Percentiles rank a stretch among this genome's conserved stretches.
Evolutionary conservation across 176 grass and related monocot species (phyloP).

Genomic region (Oryza officinalis): DNA sequence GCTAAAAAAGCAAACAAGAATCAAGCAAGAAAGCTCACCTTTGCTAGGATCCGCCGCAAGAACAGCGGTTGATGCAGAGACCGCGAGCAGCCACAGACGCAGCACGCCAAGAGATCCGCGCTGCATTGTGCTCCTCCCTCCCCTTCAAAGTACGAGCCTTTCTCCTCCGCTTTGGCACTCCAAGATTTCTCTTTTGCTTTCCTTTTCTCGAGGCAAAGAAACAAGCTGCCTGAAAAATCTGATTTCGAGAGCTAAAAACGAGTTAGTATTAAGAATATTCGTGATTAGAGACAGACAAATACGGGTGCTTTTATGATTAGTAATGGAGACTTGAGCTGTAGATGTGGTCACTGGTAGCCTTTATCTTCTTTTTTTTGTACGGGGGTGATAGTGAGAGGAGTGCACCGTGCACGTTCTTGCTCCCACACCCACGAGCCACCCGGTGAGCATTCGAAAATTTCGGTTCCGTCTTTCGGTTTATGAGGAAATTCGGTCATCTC

Average conservation of each 20-base stretch:
- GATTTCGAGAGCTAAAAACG: not conserved
- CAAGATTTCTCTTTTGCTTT: constrained; percentile 32
- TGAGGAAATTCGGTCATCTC: too few species aligned
- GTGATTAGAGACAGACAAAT: not conserved
- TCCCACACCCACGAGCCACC: constrained; percentile 11
- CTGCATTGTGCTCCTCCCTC: constrained; percentile 36
- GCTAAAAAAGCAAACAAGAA: not conserved
- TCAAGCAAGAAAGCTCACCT: constrained; percentile 40
- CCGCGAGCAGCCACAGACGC: constrained; percentile 44
- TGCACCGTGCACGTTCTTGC: not conserved
- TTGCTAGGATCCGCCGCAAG: constrained; percentile 47
- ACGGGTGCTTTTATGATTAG: not conserved
- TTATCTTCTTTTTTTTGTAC: not conserved
- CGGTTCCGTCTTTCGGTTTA: too few species aligned
- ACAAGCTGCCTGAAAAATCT: constrained; percentile 1
- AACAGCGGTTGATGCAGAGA: constrained; percentile 41
- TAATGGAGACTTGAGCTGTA: not conserved
- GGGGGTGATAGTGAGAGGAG: not conserved
- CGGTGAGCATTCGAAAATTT: too few species aligned
- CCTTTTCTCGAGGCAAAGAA: not conserved
- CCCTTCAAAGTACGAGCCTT: constrained; percentile 23
- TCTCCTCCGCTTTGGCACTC: constrained; percentile 25
- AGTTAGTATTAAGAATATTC: not conserved
- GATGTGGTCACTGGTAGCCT: not conserved
- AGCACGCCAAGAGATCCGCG: constrained; percentile 41